Evolutionary conservation across 768 basidiomycete genomes (phyloP).

Genomic region (Mrakia blollopis): DNA sequence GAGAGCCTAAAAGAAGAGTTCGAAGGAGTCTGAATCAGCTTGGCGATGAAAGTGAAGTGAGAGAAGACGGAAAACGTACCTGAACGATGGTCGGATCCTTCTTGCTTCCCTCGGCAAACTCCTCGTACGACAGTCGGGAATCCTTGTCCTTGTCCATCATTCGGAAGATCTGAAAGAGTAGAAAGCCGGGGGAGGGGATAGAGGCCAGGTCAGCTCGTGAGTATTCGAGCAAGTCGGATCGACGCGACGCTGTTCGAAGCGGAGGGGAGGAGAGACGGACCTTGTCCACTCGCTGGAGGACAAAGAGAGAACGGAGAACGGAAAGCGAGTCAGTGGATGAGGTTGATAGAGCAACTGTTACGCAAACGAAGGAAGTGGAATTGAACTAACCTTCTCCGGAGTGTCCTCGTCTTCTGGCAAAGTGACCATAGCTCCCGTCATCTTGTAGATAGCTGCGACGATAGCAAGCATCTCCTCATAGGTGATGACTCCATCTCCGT

Average conservation of each 20-base stretch:
- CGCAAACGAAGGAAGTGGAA: not conserved
- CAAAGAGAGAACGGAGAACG: constrained; percentile 26
- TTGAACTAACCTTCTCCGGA: constrained; percentile 77
- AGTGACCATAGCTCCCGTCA: constrained; percentile 99
- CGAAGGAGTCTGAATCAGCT: not conserved
- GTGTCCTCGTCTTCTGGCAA: constrained; percentile 98
- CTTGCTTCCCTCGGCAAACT: constrained; percentile 97
- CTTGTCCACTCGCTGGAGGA: constrained; percentile 77
- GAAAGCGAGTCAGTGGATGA: not conserved
- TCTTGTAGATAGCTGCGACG: constrained; percentile 97
- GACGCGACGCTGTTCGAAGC: not conserved
- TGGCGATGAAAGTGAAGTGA: not conserved
- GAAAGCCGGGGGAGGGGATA: not conserved
- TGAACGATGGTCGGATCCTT: constrained; percentile 99
- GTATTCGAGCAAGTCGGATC: not conserved
- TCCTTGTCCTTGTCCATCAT: constrained; percentile 97
- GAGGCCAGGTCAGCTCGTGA: not conserved
- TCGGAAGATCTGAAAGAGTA: constrained; percentile 68
- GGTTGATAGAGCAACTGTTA: not conserved
- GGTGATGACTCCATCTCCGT: constrained; percentile 95
- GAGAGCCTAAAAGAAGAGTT: constrained; percentile 58
- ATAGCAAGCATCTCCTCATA: constrained; percentile 99
- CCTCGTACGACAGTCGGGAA: constrained; percentile 85
- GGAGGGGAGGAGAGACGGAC: not conserved
- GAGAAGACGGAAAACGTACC: constrained; percentile 48